Evolutionary conservation across 2,329 filamentous ascomycete genomes (phyloP).

Genomic region (Xylaria sp.): DNA sequence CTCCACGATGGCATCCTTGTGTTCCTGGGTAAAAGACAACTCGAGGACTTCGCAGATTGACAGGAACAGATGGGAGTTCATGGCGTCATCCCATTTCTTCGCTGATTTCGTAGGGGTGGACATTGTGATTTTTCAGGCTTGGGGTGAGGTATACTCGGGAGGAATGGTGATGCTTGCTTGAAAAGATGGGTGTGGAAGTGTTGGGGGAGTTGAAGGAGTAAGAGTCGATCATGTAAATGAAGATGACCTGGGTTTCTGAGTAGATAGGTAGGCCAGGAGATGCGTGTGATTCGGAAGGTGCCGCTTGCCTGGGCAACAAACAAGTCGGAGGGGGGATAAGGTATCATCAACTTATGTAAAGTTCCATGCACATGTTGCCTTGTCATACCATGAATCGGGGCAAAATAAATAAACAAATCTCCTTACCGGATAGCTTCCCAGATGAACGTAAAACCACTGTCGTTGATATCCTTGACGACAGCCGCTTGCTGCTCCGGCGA

Average conservation of each 20-base stretch:
- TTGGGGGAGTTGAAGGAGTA: neutral
- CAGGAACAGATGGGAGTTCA: conserved; percentile 41
- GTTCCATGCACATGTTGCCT: conserved; percentile 21
- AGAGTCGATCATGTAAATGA: conserved; percentile 1
- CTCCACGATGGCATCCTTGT: conserved; percentile 40
- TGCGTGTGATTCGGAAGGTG: conserved; percentile 1
- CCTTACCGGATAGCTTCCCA: conserved; percentile 40
- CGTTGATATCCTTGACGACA: conserved; percentile 29
- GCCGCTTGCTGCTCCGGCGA: conserved; percentile 28
- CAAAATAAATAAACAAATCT: conserved; percentile 17
- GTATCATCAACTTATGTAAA: conserved; percentile 8
- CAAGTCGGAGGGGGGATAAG: conserved; percentile 10
- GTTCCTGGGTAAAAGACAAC: conserved; percentile 36
- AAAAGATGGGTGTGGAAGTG: neutral
- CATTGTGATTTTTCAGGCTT: conserved; percentile 20
- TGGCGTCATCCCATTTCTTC: conserved; percentile 42
- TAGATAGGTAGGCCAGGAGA: neutral
- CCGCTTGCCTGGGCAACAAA: conserved; percentile 6
- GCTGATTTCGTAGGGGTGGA: conserved; percentile 9
- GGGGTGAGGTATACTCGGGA: neutral
- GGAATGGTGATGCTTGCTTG: neutral
- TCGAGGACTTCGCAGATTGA: conserved; percentile 40
- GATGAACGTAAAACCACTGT: conserved; percentile 23
- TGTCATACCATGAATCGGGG: neutral
- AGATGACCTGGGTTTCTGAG: neutral